Base-by-base conservation (phyloP, 176 grass and related monocot genomes). In the Juncus effusus region DNA sequence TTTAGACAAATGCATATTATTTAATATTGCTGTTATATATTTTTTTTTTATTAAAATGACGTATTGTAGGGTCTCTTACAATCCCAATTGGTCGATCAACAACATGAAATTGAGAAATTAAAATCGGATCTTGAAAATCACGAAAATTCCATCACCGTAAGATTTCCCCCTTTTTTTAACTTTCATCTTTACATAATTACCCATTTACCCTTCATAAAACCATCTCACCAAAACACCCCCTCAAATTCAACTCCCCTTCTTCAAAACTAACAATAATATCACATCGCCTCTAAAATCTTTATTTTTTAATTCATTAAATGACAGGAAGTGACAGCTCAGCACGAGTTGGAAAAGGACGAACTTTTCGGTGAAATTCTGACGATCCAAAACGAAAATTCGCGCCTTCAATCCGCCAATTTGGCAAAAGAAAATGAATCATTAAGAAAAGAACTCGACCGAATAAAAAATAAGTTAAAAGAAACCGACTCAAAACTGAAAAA, bases 371-470 rank as follows among this genome's bases (percentile, higher is more conserved):
- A 86, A 54, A 28, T 91, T 42, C 60, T 96, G 37, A 77, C 14
- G 19, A 79, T 96, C 61, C 77, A 79, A 64, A 96, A 91, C 70
- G 87, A 96, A 80, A 78, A 85, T 11, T 65, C 16, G 10, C 53
- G 53, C 38, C 80, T 84, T 70, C 91, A 87, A 81, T 86, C 92
- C 36, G 88, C 87, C 70, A 85, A 81, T 41, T 76, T 91, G 57
- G 78, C 70, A 62, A 90, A 79, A 63, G 92, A 96, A 83, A 96
- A 86, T 39, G 93, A 96, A 59, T 89, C 79, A 70, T 65, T 96
- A 13, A 70, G 85, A 81, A 96, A 91, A 62, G 88, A 96, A 63
- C 85, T 96, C 74, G 93, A 91, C 10, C 90, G 41, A 76, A 71
- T 56, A 3, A 96, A 89, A 78, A 59, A 61, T 54, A 96, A 91